Percentiles rank a stretch among this genome's conserved stretches.
phyloP scores from a whole-genome alignment of 345 rosid species.

The Brassica juncea region DNA sequence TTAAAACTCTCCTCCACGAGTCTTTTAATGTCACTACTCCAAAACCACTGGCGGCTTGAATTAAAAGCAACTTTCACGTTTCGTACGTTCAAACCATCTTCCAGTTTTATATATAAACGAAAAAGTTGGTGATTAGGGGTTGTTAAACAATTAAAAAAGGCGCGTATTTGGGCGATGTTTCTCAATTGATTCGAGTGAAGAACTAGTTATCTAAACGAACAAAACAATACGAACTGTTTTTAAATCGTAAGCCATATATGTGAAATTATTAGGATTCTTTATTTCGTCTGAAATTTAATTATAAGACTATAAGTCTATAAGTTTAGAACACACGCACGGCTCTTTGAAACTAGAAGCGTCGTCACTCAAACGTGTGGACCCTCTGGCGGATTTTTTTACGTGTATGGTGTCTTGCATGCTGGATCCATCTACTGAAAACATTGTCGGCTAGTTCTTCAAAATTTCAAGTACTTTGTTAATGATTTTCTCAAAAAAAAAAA shows the following conservation, averaged over 20 bases:
- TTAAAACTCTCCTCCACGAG: neutral
- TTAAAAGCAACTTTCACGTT: constrained; percentile 13
- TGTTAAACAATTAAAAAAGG: neutral
- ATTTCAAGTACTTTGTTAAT: neutral
- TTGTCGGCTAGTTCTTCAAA: neutral
- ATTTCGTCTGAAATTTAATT: neutral
- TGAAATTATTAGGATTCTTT: neutral
- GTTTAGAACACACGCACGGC: constrained; percentile 19
- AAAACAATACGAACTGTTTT: neutral
- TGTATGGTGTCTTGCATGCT: constrained; percentile 14
- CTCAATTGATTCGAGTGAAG: neutral
- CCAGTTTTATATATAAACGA: neutral
- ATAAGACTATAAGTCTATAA: neutral
- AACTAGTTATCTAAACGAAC: too few species aligned
- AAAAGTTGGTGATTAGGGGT: neutral
- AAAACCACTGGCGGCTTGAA: constrained; percentile 28
- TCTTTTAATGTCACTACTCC: constrained; percentile 23
- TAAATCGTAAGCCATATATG: too few species aligned
- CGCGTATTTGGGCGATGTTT: neutral
- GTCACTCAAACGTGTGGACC: constrained; percentile 30
- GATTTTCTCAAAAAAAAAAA: neutral
- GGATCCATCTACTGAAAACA: constrained; percentile 2
- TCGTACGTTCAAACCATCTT: constrained; percentile 1
- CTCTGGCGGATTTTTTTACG: constrained; percentile 4
- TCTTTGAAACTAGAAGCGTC: neutral